phyloP scores from a whole-genome alignment of 1,139 yeast genomes.

The Saccharomyces pastorianus region DNA sequence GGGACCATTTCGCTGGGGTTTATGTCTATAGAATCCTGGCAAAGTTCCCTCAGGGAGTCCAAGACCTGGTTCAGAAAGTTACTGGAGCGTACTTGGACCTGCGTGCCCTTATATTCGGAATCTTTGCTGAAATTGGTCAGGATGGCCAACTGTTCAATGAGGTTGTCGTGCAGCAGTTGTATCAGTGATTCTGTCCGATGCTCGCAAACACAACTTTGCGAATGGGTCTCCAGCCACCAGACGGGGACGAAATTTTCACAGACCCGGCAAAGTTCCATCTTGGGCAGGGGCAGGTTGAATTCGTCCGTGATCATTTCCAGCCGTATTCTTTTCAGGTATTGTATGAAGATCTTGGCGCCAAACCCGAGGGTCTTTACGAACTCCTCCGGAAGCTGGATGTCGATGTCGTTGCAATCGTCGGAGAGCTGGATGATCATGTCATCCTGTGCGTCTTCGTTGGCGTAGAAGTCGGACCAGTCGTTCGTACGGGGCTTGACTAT shows the following conservation, averaged over 20 bases:
- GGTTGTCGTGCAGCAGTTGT: slow-evolving; percentile 67
- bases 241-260: slow-evolving; percentile 90
- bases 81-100: slow-evolving; percentile 18
- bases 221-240: slow-evolving; percentile 93
- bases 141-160: slow-evolving; percentile 51
- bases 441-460: slow-evolving; percentile 12
- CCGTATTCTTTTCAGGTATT: slow-evolving; percentile 57
- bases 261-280: slow-evolving; percentile 74
- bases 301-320: slow-evolving; percentile 57
- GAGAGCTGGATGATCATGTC: slow-evolving; percentile 58
- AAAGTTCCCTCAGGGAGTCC: slow-evolving; percentile 45
- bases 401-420: slow-evolving; percentile 46
- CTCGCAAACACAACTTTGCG: slow-evolving; percentile 79
- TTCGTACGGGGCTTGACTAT: slow-evolving; percentile 71
- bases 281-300: slow-evolving; percentile 63
- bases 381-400: slow-evolving; percentile 52
- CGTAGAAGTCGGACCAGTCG: slow-evolving; percentile 24
- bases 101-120: slow-evolving; percentile 53
- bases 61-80: slow-evolving; percentile 12
- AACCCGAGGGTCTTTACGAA: slow-evolving; percentile 72
- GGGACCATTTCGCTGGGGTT: slow-evolving; percentile 41
- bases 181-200: slow-evolving; percentile 76
- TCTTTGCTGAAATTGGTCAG: slow-evolving; percentile 9
- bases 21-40: slow-evolving; percentile 68
- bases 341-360: slow-evolving; percentile 77